Evolutionary conservation across 805 yeast genomes (phyloP), one percentile per base, ranked within the genome.

Genomic region (Candida sphagnicola): DNA sequence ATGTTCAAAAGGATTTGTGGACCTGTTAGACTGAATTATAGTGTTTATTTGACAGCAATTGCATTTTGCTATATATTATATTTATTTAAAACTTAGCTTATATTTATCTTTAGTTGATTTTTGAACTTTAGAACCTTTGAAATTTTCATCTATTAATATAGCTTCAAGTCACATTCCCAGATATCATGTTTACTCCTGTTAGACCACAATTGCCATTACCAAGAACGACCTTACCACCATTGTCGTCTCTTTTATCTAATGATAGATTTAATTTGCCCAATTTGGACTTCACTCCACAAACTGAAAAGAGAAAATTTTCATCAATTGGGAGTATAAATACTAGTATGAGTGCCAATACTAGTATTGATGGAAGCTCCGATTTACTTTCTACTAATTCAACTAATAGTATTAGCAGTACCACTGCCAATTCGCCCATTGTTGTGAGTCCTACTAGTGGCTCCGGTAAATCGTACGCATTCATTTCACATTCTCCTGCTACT

Each of bases 401-500:
- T 12, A 10, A 8, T n/a, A 13, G 15, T 10, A 26, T 5, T 13
- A 35, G 11, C 29, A 29, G n/a, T 18, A 18, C 17, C 4, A 23
- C 15, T 18, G 18, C 16, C 5, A 17, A 12, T n/a, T 5, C 35
- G 32, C 5, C 8, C 15, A 18, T 14, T 6, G 16, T 10, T 30
- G 17, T 15, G 33, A 24, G 11, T 28, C 39, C 10, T 19, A 29
- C 24, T 40, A 34, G 26, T 41, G n/a, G n/a, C 43, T 10, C 25
- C 43, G 51, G 46, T 3, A 53, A 69, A 47, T 57, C 73, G 14
- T 85, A 81, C 63, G 97, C 97, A 13, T 91, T 91, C 62, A 91
- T 91, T 47, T 81, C 95, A 16, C 98, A 91, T 62, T 87, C 96
- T 5, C 95, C 89, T 19, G 80, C 88, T 14, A 86, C 96, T 1